Base-by-base conservation (phyloP, 163 green algal genomes). In the Trebouxiophyceae sp. region DNA sequence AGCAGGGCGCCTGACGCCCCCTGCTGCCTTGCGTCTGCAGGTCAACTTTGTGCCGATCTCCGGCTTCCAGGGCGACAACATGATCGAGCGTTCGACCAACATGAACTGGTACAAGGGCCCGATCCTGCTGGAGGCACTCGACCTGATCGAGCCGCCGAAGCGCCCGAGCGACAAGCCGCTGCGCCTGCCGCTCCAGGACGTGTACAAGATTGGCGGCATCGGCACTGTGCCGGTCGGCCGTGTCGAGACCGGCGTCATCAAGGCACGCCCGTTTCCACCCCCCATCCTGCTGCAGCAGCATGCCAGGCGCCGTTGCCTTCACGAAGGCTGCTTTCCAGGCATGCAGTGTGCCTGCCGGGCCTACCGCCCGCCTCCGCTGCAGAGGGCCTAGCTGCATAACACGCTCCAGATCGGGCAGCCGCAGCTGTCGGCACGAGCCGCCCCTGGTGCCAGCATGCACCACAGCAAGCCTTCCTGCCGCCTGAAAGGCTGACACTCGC, bases 161-260 rank as follows among this genome's bases (percentile, higher is more conserved):
- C 90, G 94, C 78, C 95, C 97, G 75, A 79, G 74, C 45, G 85
- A 94, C 75, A 87, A 86, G 32, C 81, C 93, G 65, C 87, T 98
- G 78, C 90, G 93, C 67, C 84, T 99, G 76, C 92, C 93, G 70
- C 54, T 70, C 8, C 81, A 67, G 89, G 95, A 82, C 71, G 83
- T 94, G 62, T 99, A 99, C 91, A 99, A 99, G 93, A 99, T 99
- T 81, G 96, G 95, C 81, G 95, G 95, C 86, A 92, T 99, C 61
- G 95, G 95, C 81, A 93, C 95, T 86, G 95, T 99, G 75, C 95
- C 96, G 56, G 92, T 94, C 30, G 95, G 95, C 68, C 93, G 95
- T 74, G 95, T 99, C 34, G 95, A 99, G 91, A 93, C 96, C 78
- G 95, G 95, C 63, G 63, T 95, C 29, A 84, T 99, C 69, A 97